Conservation (phyloP, 2,329 filamentous ascomycete species). For the Fusarium equiseti region DNA sequence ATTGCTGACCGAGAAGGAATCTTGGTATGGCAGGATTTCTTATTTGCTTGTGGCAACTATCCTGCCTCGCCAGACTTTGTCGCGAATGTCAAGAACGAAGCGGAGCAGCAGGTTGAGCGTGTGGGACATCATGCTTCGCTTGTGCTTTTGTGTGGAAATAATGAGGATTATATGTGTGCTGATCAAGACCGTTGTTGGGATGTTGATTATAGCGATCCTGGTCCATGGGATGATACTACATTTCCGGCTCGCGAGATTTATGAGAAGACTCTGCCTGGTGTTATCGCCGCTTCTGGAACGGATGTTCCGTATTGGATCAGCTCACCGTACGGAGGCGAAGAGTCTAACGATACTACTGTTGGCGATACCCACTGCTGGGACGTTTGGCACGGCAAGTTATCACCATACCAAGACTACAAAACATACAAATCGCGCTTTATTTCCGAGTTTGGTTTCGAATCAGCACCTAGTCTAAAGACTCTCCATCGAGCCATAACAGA, state of each 20-base stretch:
- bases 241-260: constrained; percentile 11
- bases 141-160: constrained; percentile 7
- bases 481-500: rapidly evolving
- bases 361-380: constrained; percentile 17
- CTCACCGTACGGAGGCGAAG: not conserved
- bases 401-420: constrained; percentile 15
- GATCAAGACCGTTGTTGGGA: constrained; percentile 15
- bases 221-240: constrained; percentile 15
- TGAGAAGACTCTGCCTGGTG: not conserved
- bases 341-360: not conserved
- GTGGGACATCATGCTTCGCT: constrained; percentile 10
- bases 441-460: not conserved
- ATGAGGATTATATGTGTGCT: constrained; percentile 19
- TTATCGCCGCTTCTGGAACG: not conserved
- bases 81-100: not conserved
- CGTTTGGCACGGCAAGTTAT: constrained; percentile 9
- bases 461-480: not conserved
- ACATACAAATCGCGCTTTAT: constrained; percentile 3
- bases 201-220: constrained; percentile 5
- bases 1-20: constrained; percentile 1
- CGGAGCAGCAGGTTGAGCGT: constrained; percentile 1
- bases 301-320: constrained; percentile 15
- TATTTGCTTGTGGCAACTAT: constrained; percentile 15
- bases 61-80: not conserved
- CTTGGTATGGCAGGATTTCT: constrained; percentile 16